Percentiles rank a stretch among this genome's conserved stretches.
phyloP scores from a whole-genome alignment of 192 early-diverging fungal species.

The Gigaspora rosea region DNA sequence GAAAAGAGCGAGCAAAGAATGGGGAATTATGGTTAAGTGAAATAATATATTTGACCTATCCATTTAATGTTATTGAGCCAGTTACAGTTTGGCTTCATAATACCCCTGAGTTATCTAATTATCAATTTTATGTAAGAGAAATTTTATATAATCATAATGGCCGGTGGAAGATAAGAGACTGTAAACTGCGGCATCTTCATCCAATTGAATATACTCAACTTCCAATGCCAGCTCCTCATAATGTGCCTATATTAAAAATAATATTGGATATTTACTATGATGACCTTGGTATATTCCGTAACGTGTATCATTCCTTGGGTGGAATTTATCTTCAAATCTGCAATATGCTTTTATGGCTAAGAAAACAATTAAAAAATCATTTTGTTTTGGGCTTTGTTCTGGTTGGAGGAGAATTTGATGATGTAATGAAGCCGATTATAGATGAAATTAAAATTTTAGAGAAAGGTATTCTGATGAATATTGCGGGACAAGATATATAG shows the following conservation, averaged over 20 bases:
- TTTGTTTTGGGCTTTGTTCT: background rate
- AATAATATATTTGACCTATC: too few species aligned
- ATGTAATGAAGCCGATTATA: background rate
- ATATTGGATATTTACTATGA: too few species aligned
- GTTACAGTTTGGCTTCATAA: too few species aligned
- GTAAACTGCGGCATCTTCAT: background rate
- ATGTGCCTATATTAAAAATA: too few species aligned
- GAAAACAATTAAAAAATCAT: conserved; percentile 8
- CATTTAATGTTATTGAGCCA: too few species aligned
- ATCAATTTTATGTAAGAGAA: too few species aligned
- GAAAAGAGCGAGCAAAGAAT: too few species aligned
- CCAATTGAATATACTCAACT: background rate
- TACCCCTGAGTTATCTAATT: too few species aligned
- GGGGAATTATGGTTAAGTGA: too few species aligned
- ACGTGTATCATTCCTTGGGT: too few species aligned
- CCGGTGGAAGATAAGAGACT: background rate
- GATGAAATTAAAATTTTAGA: background rate
- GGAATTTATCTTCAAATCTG: conserved; percentile 1
- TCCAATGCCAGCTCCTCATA: background rate
- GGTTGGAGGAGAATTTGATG: background rate
- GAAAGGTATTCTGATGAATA: background rate
- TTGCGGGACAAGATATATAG: background rate
- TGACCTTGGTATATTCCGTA: too few species aligned
- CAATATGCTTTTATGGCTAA: background rate
- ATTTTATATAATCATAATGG: background rate